Percentiles rank a stretch among this genome's conserved stretches.
Evolutionary conservation across 768 basidiomycete genomes (phyloP).

Genomic region (Trametes sanguinea): DNA sequence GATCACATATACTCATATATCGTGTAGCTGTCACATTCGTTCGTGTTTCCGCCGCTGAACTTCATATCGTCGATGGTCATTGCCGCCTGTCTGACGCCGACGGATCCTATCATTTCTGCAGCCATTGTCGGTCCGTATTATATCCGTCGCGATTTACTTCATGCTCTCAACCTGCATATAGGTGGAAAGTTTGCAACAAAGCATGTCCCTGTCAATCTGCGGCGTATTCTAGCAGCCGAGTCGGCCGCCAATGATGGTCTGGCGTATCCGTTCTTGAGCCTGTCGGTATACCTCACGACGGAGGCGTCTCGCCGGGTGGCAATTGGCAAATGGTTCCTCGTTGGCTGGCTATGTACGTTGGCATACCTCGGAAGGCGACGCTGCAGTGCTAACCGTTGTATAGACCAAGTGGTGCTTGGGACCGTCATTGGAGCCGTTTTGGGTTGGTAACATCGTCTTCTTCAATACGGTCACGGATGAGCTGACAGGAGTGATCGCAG

Average conservation of each 20-base stretch:
- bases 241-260: constrained; percentile 96
- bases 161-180: constrained; percentile 26
- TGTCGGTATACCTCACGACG: constrained; percentile 83
- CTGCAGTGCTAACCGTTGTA: not conserved
- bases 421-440: constrained; percentile 62
- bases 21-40: constrained; percentile 61
- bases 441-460: constrained; percentile 32
- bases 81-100: constrained; percentile 89
- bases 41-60: constrained; percentile 68
- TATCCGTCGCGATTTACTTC: too few relatives aligned
- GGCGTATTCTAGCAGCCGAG: constrained; percentile 83
- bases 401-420: constrained; percentile 84
- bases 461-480: not conserved
- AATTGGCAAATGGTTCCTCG: constrained; percentile 80
- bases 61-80: constrained; percentile 81
- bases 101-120: constrained; percentile 92
- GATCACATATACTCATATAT: too few relatives aligned
- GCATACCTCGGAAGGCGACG: not conserved
- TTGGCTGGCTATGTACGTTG: constrained; percentile 77
- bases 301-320: constrained; percentile 65
- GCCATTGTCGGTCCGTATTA: constrained; percentile 61
- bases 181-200: constrained; percentile 70
- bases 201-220: constrained; percentile 73
- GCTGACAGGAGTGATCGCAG: constrained; percentile 35
- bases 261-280: constrained; percentile 87